Conservation (phyloP, 306 rosid species). For the barrel medic (Medicago truncatula) region MtrunA17r5.0-ANR NC_053047.1:2752501-2753000, state of each 20-base stretch:
- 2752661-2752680: slow-evolving; percentile 59
- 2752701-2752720: not conserved
- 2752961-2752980: not conserved
- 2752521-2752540: slow-evolving; percentile 98
- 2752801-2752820: no score
- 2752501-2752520: slow-evolving; percentile 83
- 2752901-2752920: slow-evolving; percentile 1
- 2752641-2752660: slow-evolving; percentile 67
- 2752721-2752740: slow-evolving; percentile 10
- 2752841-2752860: no score
- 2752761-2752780: no score
- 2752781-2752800: no score
- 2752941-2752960: not conserved
- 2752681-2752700: slow-evolving; percentile 15
- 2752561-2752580: slow-evolving; percentile 87
- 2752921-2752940: not conserved
- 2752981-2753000: not conserved
- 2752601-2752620: slow-evolving; percentile 80
- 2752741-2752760: no score
- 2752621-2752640: slow-evolving; percentile 64
- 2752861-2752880: no score
- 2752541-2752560: slow-evolving; percentile 93
- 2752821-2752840: no score
- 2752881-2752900: no score
- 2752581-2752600: slow-evolving; percentile 93